Evolutionary conservation across 148 eudicot genomes (phyloP), one percentile per base, ranked within the genome.

Genomic region (Diospyros kaki): DNA sequence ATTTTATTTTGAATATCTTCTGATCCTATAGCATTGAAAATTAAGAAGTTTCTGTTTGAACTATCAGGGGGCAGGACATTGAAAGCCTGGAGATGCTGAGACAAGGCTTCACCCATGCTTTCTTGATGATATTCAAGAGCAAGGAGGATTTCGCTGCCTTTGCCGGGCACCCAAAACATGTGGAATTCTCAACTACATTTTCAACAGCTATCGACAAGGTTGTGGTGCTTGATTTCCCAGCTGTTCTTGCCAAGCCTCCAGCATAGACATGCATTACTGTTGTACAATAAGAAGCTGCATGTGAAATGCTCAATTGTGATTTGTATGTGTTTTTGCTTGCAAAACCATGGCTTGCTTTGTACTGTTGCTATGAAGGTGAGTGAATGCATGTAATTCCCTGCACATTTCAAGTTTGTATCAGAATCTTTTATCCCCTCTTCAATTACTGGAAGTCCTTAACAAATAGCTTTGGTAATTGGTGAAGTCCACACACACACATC

Each of bases 101-200:
- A 74, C 97, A 91, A 78, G 98, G 97, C 1, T 94, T 94, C 64
- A 94, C 97, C 0, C 98, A 94, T 75, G 91, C 98, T 41, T 87
- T 94, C 85, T 15, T 87, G 65, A 86, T 94, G 93, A 78, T 90
- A 73, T 94, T 91, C 72, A 78, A 73, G 67, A 84, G 65, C 84
- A 86, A 91, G 53, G 97, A 91, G 17, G 97, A 94, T 9, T 90
- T 78, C 74, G 69, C 48, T 45, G 74, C 86, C 28, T 94, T 85
- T 46, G 59, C 65, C 1, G 48, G 83, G 58, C 94, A 94, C 60
- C 98, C 97, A 1, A 86, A 85, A 52, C 98, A 94, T 77, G 75
- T 79, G n/a, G 91, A 91, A 53, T 91, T 91, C 65, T 88, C 97
- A 4, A 48, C 83, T 45, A 83, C 87, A 38, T 90, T 94, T 71